These are phyloP conservation scores for Chrysoporthe austroafricana DNA, from an alignment of 2,329 filamentous ascomycete species.

Conservation along the genomic window DNA sequence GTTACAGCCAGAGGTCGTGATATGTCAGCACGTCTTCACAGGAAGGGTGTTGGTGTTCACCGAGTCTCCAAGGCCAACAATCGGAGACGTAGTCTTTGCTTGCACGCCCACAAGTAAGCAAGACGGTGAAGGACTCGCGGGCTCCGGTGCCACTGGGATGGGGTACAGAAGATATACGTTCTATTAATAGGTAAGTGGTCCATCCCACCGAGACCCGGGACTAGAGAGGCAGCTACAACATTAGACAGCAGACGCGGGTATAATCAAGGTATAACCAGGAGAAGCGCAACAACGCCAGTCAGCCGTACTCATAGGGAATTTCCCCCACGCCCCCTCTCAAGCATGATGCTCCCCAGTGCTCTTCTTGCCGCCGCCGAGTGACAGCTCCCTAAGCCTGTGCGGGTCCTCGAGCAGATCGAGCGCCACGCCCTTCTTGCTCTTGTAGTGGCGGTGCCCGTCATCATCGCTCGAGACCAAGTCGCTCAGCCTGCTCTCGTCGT, in stretches of 20 bases:
- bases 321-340: background rate
- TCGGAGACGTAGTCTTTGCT: too few relatives aligned
- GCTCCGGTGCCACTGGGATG: too few relatives aligned
- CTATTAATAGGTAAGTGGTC: background rate
- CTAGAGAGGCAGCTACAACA: background rate
- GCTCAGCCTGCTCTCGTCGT: constrained; percentile 56
- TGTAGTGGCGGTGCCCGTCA: constrained; percentile 35
- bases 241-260: constrained; percentile 21
- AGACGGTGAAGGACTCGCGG: too few relatives aligned
- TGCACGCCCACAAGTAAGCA: too few relatives aligned
- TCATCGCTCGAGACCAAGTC: constrained; percentile 46
- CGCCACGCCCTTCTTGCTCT: constrained; percentile 57
- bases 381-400: constrained; percentile 43
- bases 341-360: background rate
- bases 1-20: too few relatives aligned
- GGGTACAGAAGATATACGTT: background rate
- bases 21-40: too few relatives aligned
- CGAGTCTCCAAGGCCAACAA: too few relatives aligned
- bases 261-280: constrained; percentile 8
- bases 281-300: background rate
- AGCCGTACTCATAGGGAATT: background rate
- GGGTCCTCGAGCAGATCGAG: constrained; percentile 57
- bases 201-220: background rate
- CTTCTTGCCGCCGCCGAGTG: constrained; percentile 14
- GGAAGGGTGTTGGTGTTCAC: too few relatives aligned